Base-by-base conservation (phyloP, 116 monocot genomes). In the Papilionanthe hybrid region DNA sequence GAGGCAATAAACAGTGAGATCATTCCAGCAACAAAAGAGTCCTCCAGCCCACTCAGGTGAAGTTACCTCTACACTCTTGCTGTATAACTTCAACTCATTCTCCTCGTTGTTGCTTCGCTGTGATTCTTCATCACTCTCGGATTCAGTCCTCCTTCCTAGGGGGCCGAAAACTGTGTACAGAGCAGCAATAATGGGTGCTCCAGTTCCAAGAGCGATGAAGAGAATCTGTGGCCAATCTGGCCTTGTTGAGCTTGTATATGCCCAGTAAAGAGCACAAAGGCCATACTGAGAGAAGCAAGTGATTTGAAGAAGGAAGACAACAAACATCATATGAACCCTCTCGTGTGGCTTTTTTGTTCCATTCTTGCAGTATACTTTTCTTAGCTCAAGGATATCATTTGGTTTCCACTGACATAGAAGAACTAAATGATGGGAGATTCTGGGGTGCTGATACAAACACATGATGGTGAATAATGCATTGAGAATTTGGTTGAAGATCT, bases 391-490 rank as follows among this genome's bases (percentile, higher is more conserved):
- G 0, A 45, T 49, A 76, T 91, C 91, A 10, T 20, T 30, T 19
- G 81, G 17, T 15, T 78, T 37, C 88, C 88, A 93, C 5, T 83
- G 69, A 42, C 56, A 78, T 0, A 91, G 80, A 20, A 85, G 32
- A 17, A 80, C 79, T 13, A 80, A 28, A 44, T 93, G 91, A 77
- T 93, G 89, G 84, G 72, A 76, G 19, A 93, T 67, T 29, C 28
- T 81, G 1, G 93, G 93, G 47, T 93, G 89, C 72, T 91, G 87
- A 76, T 86, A 91, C 19, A 90, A 22, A 58, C 87, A 84, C 87
- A 91, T 89, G 82, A 93, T 72, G 57, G 91, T 90, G 90, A 88
- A 90, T 79, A 93, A 90, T 0, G 93, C 90, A n/a, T 93, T 93
- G 65, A 90, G 81, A 72, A 93, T 81, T 55, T 93, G 93, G 84